Base-by-base conservation (phyloP, 2,329 filamentous ascomycete species). In the Fusarium agapanthi region DNA sequence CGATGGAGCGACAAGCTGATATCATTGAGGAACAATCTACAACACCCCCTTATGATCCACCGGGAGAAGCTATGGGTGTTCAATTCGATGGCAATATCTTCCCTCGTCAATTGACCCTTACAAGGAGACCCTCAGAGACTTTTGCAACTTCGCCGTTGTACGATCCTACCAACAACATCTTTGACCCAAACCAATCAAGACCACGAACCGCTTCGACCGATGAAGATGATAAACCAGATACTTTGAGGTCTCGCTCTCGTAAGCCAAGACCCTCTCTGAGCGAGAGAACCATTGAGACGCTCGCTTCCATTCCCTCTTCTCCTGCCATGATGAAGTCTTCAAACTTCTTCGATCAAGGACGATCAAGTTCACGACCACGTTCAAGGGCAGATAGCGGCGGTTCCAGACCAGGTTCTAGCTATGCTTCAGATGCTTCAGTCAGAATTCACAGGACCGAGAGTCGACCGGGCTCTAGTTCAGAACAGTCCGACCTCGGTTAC, bases 211-310 rank as follows among this genome's bases (percentile, higher is more conserved):
- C 76, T 55, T 74, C 74, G 65, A 70, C 74, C 50, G 66, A 77
- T 13, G 71, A 75, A 7, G 65, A 68, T 24, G 72, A 67, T 28
- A 48, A 66, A 20, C 61, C 59, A 16, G 78, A 77, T 32, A 70
- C 69, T 15, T 63, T 73, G 47, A 78, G 62, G 45, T 56, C 67
- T 38, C 76, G 76, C 16, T 68, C 73, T 35, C 69, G 66, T 30
- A 80, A 81, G 37, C 78, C 82, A 3, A 78, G 83, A 59, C 85
- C 88, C 57, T 95, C 93, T 0, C 85, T 98, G 8, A 90, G 92
- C 1, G 95, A 98, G 76, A 87, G 95, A 65, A 97, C 95, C 1
- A 91, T 97, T 45, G 94, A 97, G 80, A 97, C 94, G 0, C 84
- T 98, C 11, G 88, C 94, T 7, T 89, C 90, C 51, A 84, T 97